Percentiles rank a stretch among this genome's conserved stretches.
phyloP scores from a whole-genome alignment of 1,284 basidiomycete species.

The Laetiporus sulphureus region DNA sequence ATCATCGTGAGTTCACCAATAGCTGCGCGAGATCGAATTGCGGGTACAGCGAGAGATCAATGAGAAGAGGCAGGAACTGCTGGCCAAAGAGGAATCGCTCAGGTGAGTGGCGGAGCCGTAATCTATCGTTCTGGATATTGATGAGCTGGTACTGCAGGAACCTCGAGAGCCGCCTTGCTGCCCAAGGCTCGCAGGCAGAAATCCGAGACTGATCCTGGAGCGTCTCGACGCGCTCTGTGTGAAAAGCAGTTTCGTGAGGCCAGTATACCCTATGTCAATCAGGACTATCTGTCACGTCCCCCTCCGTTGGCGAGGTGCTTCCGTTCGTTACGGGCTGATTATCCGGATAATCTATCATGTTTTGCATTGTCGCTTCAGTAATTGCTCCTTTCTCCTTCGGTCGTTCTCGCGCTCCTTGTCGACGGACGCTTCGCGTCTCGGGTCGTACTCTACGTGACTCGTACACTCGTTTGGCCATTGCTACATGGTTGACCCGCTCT shows the following conservation, averaged over 20 bases:
- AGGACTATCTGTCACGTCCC: slow-evolving; percentile 13
- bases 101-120: slow-evolving; percentile 51
- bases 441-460: slow-evolving; percentile 10
- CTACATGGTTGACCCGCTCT: slow-evolving; percentile 8
- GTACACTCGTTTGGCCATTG: slow-evolving; percentile 20
- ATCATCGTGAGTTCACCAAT: slow-evolving; percentile 9
- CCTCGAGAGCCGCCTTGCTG: slow-evolving; percentile 84
- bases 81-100: slow-evolving; percentile 90
- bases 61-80: slow-evolving; percentile 95
- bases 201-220: slow-evolving; percentile 23
- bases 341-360: slow-evolving; percentile 22
- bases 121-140: no score
- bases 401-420: slow-evolving; percentile 12
- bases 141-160: no score
- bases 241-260: slow-evolving; percentile 18
- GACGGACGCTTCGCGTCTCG: slow-evolving; percentile 11
- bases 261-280: slow-evolving; percentile 24
- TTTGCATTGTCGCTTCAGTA: slow-evolving; percentile 11
- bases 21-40: slow-evolving; percentile 97
- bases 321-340: slow-evolving; percentile 14
- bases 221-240: slow-evolving; percentile 7
- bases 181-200: slow-evolving; percentile 52
- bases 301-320: slow-evolving; percentile 3
- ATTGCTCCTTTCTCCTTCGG: slow-evolving; percentile 13
- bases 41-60: slow-evolving; percentile 98